phyloP scores from a whole-genome alignment of 495 filamentous ascomycete genomes.

The Neurospora africana region DNA sequence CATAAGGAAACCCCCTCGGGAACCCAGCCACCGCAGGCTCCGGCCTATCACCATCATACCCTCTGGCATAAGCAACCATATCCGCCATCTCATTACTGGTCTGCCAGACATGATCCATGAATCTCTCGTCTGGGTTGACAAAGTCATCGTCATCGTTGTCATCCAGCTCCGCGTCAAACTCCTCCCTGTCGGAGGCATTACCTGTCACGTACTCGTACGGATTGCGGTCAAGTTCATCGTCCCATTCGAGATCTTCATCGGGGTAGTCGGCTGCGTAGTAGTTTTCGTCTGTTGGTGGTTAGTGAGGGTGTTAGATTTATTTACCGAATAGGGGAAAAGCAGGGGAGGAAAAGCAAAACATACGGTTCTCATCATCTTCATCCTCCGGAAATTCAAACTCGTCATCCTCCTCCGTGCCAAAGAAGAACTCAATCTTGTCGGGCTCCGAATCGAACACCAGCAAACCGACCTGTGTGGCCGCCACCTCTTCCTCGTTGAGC shows the following conservation, averaged over 20 bases:
- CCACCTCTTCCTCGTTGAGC: slow-evolving; percentile 26
- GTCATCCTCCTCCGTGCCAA: slow-evolving; percentile 33
- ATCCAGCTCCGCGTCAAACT: slow-evolving; percentile 18
- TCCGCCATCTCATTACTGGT: not conserved
- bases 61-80: not conserved
- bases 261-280: slow-evolving; percentile 46
- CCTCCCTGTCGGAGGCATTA: slow-evolving; percentile 38
- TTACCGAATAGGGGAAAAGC: not conserved
- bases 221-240: slow-evolving; percentile 39
- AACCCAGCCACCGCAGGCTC: not conserved
- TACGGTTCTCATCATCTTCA: slow-evolving; percentile 44
- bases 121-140: slow-evolving; percentile 4
- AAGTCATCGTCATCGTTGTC: slow-evolving; percentile 25
- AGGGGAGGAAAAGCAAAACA: not conserved
- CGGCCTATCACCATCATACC: not conserved
- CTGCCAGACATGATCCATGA: slow-evolving; percentile 1
- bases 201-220: slow-evolving; percentile 34
- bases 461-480: slow-evolving; percentile 32
- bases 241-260: slow-evolving; percentile 44
- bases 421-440: slow-evolving; percentile 41
- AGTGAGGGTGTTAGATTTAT: not conserved
- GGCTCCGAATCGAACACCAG: slow-evolving; percentile 42
- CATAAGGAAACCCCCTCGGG: not conserved
- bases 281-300: slow-evolving; percentile 28
- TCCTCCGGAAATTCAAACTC: slow-evolving; percentile 38